Base-by-base conservation (phyloP, 768 basidiomycete species). In the Dentipellis sp. region DNA sequence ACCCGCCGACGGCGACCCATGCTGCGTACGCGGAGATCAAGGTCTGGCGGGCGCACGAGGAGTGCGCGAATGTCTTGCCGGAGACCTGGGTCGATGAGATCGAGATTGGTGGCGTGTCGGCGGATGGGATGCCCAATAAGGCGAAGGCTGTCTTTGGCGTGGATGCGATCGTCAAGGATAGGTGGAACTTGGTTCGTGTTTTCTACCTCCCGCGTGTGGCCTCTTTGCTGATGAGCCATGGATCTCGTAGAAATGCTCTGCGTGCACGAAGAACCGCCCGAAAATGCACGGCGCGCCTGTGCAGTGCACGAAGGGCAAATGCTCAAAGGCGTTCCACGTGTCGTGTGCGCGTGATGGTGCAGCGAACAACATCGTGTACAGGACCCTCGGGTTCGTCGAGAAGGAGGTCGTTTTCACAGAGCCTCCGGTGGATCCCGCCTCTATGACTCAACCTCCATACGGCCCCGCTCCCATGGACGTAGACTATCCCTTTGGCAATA, bases 301-400 rank as follows among this genome's bases (percentile, higher is more conserved):
- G 22, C 94, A 97, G 66, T 97, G 94, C 67, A 90, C 91, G 14
- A 91, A 90, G 69, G 94, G 93, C 47, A 95, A 94, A 71, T 97
- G 94, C 63, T 78, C 89, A 10, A 90, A 88, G 66, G 90, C 94
- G 0, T 97, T 92, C 72, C 95, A 98, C 65, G 87, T 97, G 29
- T 86, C 84, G 3, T 99, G 97, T 68, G 95, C 97, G 0, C 73
- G 77, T 42, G 77, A 81, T 17, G 81, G 82, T 1, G 70, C 68
- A 10, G 71, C 72, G 2, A 66, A 71, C 4, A 80, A 78, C 10
- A 77, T 90, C 45, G 72, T 81, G 21, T 91, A 84, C 63, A 69
- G 68, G 1, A 75, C 88, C 36, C 49, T 84, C n/a, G 72, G 77
- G 50, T 86, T 88, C 62, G 79, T 90, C 0, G 86, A 90, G 70